Conservation (phyloP, 345 rosid genomes). For the Physaria fendleri region DNA sequence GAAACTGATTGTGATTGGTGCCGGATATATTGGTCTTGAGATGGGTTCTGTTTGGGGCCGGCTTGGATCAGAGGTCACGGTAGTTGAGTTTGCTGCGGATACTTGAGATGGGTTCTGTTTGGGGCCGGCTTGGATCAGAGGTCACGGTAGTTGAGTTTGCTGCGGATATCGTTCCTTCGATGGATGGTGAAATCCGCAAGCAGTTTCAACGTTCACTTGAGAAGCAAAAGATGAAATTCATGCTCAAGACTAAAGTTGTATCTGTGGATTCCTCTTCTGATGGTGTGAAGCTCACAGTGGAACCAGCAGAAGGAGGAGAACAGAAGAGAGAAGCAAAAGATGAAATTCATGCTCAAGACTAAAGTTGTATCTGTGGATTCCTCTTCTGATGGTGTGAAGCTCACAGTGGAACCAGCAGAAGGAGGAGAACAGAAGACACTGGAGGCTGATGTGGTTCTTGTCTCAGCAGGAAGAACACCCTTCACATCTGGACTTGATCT, state of each 20-base stretch:
- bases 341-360: constrained; percentile 91
- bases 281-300: constrained; percentile 65
- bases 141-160: constrained; percentile 91
- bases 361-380: constrained; percentile 73
- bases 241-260: constrained; percentile 87
- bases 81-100: constrained; percentile 75
- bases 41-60: constrained; percentile 94
- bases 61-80: constrained; percentile 84
- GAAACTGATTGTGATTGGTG: constrained; percentile 82
- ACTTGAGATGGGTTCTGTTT: constrained; percentile 94
- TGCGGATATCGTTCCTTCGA: constrained; percentile 66
- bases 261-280: constrained; percentile 54
- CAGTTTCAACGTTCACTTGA: constrained; percentile 79
- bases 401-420: constrained; percentile 76
- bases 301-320: constrained; percentile 85
- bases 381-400: constrained; percentile 53
- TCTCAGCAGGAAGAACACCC: constrained; percentile 89
- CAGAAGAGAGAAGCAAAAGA: constrained; percentile 72
- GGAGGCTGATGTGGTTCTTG: constrained; percentile 86
- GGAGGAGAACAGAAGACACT: constrained; percentile 73
- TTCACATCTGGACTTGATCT: constrained; percentile 88
- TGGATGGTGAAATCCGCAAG: constrained; percentile 88
- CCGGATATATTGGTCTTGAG: constrained; percentile 89
- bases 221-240: constrained; percentile 90
- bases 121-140: constrained; percentile 82